Base-by-base conservation (phyloP, 495 filamentous ascomycete species). In the Aspergillus asperescens region DNA sequence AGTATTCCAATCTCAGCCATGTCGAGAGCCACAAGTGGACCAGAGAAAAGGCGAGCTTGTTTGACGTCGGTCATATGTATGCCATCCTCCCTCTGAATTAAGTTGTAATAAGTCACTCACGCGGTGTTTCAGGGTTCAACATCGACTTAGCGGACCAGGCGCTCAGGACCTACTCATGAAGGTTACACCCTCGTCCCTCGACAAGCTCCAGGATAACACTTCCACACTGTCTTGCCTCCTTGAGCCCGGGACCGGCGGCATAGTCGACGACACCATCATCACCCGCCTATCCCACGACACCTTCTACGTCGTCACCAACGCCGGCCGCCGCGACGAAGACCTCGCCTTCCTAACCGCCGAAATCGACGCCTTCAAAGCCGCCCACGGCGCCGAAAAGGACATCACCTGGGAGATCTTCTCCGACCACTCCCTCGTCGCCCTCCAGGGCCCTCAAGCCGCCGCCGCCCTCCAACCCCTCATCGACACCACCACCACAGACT, bases 261-360 rank as follows among this genome's bases (percentile, higher is more conserved):
- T 97, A 54, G 81, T 95, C 23, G 93, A 98, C 62, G 93, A 98
- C 68, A 87, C 85, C 7, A 85, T 98, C 48, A 85, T 98, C 59
- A 94, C 90, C 18, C 74, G 84, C 50, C 76, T 90, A 8, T 75
- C 74, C 12, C 77, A 79, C 13, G 81, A 86, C 35, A 60, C 68
- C 28, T 96, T 94, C 71, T 96, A 96, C 70, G 77, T 96, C 31
- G 93, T 98, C 43, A 96, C 91, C 24, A 98, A 98, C 68, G 93
- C 93, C n/a, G 93, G 78, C 18, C 94, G 91, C 65, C 77, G 88
- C 35, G 82, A 87, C 15, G 95, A 96, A 67, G 94, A 97, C 68
- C 67, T 87, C 37, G 78, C 69, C 5, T 97, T 90, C 67, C 68
- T 98, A 5, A 62, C 58, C 7, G 62, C 76, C 37, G 81, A 92